Evolutionary conservation across 352 stramenopile genomes (phyloP).

Genomic region (Phytophthora lateralis): DNA sequence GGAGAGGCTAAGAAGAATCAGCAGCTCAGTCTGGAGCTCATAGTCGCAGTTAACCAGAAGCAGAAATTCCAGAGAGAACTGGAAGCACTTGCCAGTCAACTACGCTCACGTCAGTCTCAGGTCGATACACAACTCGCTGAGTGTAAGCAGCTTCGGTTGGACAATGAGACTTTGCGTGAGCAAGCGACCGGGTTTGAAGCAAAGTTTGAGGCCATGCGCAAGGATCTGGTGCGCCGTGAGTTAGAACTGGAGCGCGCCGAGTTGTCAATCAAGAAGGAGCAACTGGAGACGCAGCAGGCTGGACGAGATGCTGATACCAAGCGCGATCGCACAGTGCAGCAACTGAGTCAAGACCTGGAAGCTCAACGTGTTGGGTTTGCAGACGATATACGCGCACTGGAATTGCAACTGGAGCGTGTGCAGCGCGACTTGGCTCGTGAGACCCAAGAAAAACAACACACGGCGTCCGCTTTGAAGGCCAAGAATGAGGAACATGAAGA

Average conservation of each 20-base stretch:
- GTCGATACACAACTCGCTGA: conserved; percentile 19
- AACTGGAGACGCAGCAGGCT: conserved; percentile 48
- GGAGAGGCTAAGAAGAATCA: conserved; percentile 67
- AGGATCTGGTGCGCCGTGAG: conserved; percentile 50
- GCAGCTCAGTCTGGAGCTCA: conserved; percentile 69
- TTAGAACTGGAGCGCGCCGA: conserved; percentile 53
- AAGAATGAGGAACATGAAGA: conserved; percentile 59
- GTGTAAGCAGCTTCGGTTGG: conserved; percentile 10
- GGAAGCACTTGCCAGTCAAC: conserved; percentile 31
- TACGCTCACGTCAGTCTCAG: conserved; percentile 23
- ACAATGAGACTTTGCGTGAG: conserved; percentile 30
- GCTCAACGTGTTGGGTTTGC: conserved; percentile 14
- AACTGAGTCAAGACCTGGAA: conserved; percentile 22
- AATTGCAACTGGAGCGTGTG: conserved; percentile 32
- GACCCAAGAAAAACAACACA: conserved; percentile 36
- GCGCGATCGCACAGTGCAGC: conserved; percentile 12
- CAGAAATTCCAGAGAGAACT: conserved; percentile 44
- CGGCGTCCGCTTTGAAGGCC: conserved; percentile 25
- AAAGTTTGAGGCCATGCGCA: conserved; percentile 42
- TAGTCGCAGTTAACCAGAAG: conserved; percentile 75
- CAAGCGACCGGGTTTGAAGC: conserved; percentile 18
- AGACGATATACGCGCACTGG: conserved; percentile 26
- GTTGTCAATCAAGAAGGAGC: conserved; percentile 33
- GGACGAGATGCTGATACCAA: conserved; percentile 36
- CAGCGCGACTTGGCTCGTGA: conserved; percentile 27